Conservation (phyloP, 2,329 filamentous ascomycete species). For the Cytospora piceae region DNA sequence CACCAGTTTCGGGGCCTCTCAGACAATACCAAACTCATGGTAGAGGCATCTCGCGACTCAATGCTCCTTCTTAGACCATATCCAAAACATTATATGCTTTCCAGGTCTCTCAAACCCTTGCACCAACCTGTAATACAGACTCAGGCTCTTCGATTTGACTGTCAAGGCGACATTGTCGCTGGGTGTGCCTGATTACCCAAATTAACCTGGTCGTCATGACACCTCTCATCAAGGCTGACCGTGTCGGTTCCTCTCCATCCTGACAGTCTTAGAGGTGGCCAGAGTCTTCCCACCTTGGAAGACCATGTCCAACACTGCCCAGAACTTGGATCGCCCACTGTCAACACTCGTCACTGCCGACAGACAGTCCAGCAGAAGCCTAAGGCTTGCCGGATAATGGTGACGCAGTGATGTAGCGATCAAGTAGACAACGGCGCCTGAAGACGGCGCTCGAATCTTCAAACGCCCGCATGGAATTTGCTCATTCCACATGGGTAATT, state of each 20-base stretch:
- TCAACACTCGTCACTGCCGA: not conserved
- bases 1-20: not conserved
- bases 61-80: not conserved
- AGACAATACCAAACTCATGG: not conserved
- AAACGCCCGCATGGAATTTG: not conserved
- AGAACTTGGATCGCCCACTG: not conserved
- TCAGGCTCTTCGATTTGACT: not conserved
- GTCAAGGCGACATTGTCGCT: not conserved
- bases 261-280: not conserved
- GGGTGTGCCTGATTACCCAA: not conserved
- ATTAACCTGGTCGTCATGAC: not conserved
- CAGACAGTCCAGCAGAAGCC: not conserved
- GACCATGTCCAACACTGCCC: not conserved
- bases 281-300: not conserved
- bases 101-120: not conserved
- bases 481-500: not conserved
- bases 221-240: not conserved
- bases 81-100: not conserved
- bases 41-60: not conserved
- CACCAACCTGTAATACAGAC: not conserved
- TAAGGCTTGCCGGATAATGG: not conserved
- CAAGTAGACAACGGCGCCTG: not conserved
- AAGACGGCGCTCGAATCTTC: not conserved
- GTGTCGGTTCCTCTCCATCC: not conserved
- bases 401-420: not conserved